These are phyloP conservation scores for Malus fusca DNA, from an alignment of 306 rosid genomes.

Conservation along the genomic window DNA sequence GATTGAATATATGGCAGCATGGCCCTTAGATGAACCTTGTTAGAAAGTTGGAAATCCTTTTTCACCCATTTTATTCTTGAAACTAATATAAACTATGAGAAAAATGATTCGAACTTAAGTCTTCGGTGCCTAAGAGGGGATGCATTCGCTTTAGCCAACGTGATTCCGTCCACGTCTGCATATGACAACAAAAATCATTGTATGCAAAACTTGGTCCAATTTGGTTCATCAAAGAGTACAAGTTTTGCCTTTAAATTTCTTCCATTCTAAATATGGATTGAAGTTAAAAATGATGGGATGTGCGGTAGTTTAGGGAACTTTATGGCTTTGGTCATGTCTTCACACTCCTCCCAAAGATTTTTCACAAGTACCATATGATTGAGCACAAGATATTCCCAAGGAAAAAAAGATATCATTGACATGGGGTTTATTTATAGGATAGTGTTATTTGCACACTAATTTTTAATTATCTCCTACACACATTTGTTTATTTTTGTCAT, in stretches of 20 bases:
- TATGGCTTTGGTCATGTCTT: conserved; percentile 1
- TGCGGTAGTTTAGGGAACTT: not conserved
- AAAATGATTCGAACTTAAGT: not conserved
- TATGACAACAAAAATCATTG: not conserved
- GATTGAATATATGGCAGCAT: not conserved
- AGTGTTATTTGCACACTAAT: too few relatives aligned
- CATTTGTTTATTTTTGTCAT: not conserved
- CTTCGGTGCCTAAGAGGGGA: not conserved
- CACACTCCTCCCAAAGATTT: conserved; percentile 6
- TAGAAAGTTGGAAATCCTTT: not conserved
- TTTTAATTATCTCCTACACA: too few relatives aligned
- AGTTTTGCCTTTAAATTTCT: not conserved
- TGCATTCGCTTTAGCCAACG: not conserved
- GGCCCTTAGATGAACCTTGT: not conserved
- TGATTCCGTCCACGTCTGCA: not conserved
- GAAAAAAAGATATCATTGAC: not conserved
- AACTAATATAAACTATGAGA: not conserved
- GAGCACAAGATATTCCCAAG: conserved; percentile 3
- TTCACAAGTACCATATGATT: not conserved
- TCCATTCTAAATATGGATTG: not conserved
- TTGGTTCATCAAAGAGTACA: not conserved
- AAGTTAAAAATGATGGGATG: conserved; percentile 2
- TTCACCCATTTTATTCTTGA: not conserved
- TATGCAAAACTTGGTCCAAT: not conserved
- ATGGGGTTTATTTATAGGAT: not conserved